A percentile compares a stretch with the other conserved stretches of the same genome.
Conservation (phyloP, 139 green algal species). For the Chlorella sorokiniana region DNA sequence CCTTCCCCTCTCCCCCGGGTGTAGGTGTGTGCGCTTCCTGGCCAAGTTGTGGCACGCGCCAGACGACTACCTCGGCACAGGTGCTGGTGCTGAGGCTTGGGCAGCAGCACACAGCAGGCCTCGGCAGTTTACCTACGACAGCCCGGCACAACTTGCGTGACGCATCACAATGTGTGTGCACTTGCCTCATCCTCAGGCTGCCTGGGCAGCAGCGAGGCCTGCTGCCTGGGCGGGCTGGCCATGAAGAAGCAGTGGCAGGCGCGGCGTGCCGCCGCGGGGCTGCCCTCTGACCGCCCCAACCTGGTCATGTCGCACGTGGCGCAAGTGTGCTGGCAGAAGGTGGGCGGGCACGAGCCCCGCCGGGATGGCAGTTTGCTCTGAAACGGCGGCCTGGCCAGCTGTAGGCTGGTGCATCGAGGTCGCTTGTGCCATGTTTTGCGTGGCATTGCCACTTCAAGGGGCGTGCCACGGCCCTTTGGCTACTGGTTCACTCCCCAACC, state of each 20-base stretch:
- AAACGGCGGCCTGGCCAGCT: no score
- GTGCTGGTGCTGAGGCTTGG: not conserved
- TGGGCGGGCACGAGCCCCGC: not conserved
- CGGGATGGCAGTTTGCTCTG: no score
- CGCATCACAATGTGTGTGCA: not conserved
- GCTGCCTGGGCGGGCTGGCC: slow-evolving; percentile 61
- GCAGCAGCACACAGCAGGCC: not conserved
- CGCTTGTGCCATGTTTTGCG: not conserved
- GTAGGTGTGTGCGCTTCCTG: slow-evolving; percentile 59
- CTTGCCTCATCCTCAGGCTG: slow-evolving; percentile 15
- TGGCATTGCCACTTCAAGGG: not conserved
- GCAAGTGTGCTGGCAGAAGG: slow-evolving; percentile 49
- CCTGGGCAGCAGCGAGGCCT: slow-evolving; percentile 61
- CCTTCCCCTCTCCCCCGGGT: not conserved
- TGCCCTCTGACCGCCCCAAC: slow-evolving; percentile 61
- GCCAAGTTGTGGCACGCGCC: slow-evolving; percentile 58
- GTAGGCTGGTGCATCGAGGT: not conserved
- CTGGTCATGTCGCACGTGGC: slow-evolving; percentile 54
- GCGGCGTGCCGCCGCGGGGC: slow-evolving; percentile 39
- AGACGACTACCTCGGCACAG: slow-evolving; percentile 24
- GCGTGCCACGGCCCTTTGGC: not conserved
- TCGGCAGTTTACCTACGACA: no score
- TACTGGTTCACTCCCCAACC: no score
- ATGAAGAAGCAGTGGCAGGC: slow-evolving; percentile 63
- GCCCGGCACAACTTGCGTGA: not conserved